Evolutionary conservation across 441 rosid genomes (phyloP).

Genomic region (Syzygium syzygioides): DNA sequence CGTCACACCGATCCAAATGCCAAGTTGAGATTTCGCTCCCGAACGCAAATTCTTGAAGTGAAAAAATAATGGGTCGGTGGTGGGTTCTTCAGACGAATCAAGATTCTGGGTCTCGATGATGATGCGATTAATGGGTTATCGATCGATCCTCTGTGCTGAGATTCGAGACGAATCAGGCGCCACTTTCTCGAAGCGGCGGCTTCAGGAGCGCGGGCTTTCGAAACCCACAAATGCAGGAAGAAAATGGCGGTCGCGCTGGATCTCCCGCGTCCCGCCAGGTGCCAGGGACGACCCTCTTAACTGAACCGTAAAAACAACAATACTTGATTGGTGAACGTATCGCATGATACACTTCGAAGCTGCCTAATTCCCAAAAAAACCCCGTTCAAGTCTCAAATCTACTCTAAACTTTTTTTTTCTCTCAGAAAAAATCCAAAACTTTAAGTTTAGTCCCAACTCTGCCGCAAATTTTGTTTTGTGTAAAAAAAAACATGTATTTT

Average conservation of each 20-base stretch:
- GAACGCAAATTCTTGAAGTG: background rate
- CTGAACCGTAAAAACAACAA: background rate
- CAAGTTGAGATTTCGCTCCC: background rate
- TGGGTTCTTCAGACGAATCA: background rate
- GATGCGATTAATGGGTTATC: background rate
- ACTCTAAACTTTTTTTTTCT: too few relatives aligned
- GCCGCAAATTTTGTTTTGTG: too few relatives aligned
- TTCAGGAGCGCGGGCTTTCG: background rate
- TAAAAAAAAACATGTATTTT: too few relatives aligned
- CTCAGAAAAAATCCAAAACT: too few relatives aligned
- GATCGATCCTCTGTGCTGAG: background rate
- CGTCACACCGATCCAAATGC: background rate
- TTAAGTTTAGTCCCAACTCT: too few relatives aligned
- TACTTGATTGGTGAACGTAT: background rate
- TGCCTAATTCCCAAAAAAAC: too few relatives aligned
- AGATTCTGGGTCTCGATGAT: background rate
- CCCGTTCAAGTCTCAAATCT: too few relatives aligned
- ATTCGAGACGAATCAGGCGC: background rate
- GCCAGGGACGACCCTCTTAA: background rate
- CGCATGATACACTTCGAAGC: background rate
- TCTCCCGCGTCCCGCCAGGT: background rate
- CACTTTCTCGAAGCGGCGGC: background rate
- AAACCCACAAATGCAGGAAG: background rate
- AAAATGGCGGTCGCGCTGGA: background rate
- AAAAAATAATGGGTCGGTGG: background rate